Evolutionary conservation across 2,329 filamentous ascomycete genomes (phyloP), one percentile per base, ranked within the genome.

Genomic region (Neonectria faginata): DNA sequence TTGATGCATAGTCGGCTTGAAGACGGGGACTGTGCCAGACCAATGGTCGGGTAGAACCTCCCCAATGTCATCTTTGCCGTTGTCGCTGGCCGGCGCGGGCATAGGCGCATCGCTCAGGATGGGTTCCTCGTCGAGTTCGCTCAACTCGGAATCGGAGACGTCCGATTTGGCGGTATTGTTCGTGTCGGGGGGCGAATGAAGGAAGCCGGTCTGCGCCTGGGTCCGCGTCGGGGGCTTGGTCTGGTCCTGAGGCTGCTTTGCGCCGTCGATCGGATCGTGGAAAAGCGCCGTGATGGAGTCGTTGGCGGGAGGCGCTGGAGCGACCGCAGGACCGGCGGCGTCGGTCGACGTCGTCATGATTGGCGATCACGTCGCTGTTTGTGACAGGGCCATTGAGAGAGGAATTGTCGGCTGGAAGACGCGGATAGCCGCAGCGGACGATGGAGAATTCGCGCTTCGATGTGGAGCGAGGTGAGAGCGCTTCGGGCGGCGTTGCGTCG

Each of bases 1-100:
- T 80, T 99, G 94, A 67, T 91, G 87, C 93, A 97, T 97, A 64
- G 91, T 95, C 79, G 96, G 96, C 79, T 91, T 95, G 81, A 99
- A 99, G 65, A 99, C 91, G 9, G 96, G 95, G 39, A 99, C 92
- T 67, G 89, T 92, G 67, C 94, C 94, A 75, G 93, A 97, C 83
- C 93, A 97, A 79, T 97, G 91, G 76, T 94, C 93, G 1, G 95
- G 95, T 51, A 90, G 83, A 59, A 97, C 86, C 58, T 96, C 92
- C 70, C 91, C 92, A 72, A 92, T 90, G 71, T 93, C 91, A 51
- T 88, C 86, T 60, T 74, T 74, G 41, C 73, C 70, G 47, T 77
- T 60, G 16, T 71, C 70, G 51, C 57, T 57, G 33, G 73, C 69
- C 45, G 56, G 60, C 61, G 58, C 77, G 29, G 70, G 62, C 44